phyloP scores from a whole-genome alignment of 2,329 filamentous ascomycete species.

The Niveomyces coronatus region DNA sequence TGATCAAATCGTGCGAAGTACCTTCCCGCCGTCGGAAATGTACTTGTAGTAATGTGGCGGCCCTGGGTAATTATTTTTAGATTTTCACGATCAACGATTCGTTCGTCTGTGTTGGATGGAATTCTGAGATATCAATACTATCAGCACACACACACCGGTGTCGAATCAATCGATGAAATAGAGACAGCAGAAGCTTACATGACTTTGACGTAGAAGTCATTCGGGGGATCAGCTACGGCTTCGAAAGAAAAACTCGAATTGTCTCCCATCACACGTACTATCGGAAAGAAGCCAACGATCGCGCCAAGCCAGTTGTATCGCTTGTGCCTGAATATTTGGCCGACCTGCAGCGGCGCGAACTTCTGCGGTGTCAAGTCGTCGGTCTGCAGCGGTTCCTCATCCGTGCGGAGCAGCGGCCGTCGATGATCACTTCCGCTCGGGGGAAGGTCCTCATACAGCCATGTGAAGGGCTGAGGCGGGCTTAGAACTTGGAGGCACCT shows the following conservation, averaged over 20 bases:
- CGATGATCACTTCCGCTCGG: no score
- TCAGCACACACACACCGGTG: no score
- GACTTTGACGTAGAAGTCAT: slow-evolving; percentile 63
- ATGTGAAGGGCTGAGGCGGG: no score
- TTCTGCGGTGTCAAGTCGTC: slow-evolving; percentile 14
- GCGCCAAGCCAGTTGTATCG: slow-evolving; percentile 72
- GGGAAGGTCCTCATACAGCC: no score
- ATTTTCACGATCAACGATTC: slow-evolving; percentile 56
- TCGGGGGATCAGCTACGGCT: slow-evolving; percentile 53
- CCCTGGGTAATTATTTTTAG: slow-evolving; percentile 50
- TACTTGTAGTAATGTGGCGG: slow-evolving; percentile 38
- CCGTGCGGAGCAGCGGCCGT: no score
- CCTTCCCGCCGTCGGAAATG: slow-evolving; percentile 65
- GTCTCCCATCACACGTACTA: no score
- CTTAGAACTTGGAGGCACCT: no score
- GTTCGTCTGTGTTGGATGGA: slow-evolving; percentile 20
- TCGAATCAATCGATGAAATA: no score
- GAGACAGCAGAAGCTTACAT: slow-evolving; percentile 64
- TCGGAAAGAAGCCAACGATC: slow-evolving; percentile 58
- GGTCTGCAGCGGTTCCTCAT: slow-evolving; percentile 24
- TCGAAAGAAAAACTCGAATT: no score
- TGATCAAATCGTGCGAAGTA: slow-evolving; percentile 83
- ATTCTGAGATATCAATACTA: slow-evolving; percentile 18
- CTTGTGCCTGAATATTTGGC: slow-evolving; percentile 74
- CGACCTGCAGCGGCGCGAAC: slow-evolving; percentile 49